phyloP scores from a whole-genome alignment of 768 basidiomycete genomes.

The Lentinula edodes region DNA sequence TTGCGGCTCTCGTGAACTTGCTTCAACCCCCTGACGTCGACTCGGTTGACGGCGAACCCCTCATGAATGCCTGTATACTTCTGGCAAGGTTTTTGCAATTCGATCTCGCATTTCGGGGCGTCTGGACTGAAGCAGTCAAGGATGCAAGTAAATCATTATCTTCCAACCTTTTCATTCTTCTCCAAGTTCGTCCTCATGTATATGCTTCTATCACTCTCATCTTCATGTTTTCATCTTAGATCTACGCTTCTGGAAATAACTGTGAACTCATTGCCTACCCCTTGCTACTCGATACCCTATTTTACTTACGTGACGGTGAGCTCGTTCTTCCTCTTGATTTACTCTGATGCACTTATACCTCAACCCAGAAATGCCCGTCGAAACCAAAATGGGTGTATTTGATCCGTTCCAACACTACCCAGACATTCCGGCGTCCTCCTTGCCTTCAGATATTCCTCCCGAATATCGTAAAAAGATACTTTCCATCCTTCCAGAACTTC shows the following conservation, averaged over 20 bases:
- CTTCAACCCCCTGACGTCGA: constrained; percentile 20
- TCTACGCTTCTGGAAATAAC: constrained; percentile 46
- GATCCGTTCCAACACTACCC: constrained; percentile 70
- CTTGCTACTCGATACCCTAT: constrained; percentile 67
- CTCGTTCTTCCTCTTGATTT: background rate
- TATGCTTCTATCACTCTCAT: constrained; percentile 5
- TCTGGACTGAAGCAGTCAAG: constrained; percentile 50
- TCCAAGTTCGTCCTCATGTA: constrained; percentile 36
- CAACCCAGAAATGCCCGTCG: constrained; percentile 52
- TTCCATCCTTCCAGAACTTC: constrained; percentile 50
- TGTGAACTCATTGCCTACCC: constrained; percentile 57
- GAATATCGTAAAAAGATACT: constrained; percentile 55
- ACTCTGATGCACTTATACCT: too few relatives aligned
- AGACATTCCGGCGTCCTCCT: constrained; percentile 36
- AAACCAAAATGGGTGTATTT: constrained; percentile 44
- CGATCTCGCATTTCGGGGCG: constrained; percentile 55
- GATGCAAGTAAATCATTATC: constrained; percentile 39
- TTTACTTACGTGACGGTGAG: constrained; percentile 70
- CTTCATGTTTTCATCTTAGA: constrained; percentile 29
- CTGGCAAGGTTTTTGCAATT: constrained; percentile 70
- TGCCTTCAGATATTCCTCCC: constrained; percentile 51
- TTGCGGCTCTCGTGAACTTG: constrained; percentile 34
- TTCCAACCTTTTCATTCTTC: constrained; percentile 40
- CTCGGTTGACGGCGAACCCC: constrained; percentile 13
- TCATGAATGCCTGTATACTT: constrained; percentile 44